phyloP scores from a whole-genome alignment of 2,329 filamentous ascomycete genomes.

The Claviceps purpurea region DNA sequence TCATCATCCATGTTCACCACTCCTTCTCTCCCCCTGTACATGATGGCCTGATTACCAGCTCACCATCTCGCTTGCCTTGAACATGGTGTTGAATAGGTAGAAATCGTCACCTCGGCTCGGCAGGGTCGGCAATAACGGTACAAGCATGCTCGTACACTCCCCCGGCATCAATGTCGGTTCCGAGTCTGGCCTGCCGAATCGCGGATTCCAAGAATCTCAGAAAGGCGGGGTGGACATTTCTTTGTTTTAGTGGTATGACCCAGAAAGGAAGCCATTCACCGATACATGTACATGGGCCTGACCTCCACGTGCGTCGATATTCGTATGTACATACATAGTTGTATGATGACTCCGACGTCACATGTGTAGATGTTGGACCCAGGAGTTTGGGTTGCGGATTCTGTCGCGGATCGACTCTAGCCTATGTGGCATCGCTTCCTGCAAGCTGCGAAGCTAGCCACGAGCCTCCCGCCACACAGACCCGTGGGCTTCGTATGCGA shows the following conservation, averaged over 20 bases:
- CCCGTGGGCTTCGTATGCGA: constrained; percentile 4
- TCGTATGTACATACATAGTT: too few relatives aligned
- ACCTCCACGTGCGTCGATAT: background rate
- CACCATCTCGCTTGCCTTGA: background rate
- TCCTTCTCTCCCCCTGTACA: background rate
- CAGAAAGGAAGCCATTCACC: background rate
- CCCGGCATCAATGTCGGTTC: background rate
- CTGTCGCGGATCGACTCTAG: background rate
- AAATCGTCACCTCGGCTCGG: background rate
- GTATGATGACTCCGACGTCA: too few relatives aligned
- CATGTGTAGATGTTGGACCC: background rate
- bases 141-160: background rate
- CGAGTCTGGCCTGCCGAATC: background rate
- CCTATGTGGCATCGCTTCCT: background rate
- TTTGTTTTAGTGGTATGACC: background rate
- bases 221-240: too few relatives aligned
- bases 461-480: background rate
- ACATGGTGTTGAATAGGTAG: background rate
- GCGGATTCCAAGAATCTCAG: background rate
- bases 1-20: background rate
- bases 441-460: background rate
- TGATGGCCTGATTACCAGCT: background rate
- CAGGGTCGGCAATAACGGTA: background rate
- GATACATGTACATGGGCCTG: background rate
- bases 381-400: background rate